Base-by-base conservation (phyloP, 805 yeast species). In the Candida ovalis region DNA sequence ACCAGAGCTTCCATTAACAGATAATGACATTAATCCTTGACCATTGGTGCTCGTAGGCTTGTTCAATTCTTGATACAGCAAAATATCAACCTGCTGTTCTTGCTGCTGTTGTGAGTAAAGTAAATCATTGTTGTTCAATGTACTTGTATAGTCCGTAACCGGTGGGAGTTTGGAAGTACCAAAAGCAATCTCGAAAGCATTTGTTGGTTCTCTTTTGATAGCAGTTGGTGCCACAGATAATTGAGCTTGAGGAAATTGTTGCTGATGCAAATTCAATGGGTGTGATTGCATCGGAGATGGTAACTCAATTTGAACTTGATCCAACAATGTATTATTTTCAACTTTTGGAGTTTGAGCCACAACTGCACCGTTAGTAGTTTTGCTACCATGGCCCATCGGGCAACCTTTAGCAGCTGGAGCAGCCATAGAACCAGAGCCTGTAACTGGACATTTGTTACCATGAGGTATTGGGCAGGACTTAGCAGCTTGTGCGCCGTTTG, bases 101-200 rank as follows among this genome's bases (percentile, higher is more conserved):
- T 44, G 46, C 18, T 47, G 52, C 23, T 42, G 46, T 24, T 53
- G 53, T 3, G 38, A 32, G 19, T 47, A 38, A n/a, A 52, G 24
- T 4, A 46, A 32, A 42, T 49, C 51, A 39, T 22, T 46, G 21
- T 40, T 40, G 23, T 44, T 40, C 30, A 44, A 18, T 24, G 48
- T 42, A 17, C 48, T 56, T 7, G 48, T 58, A 47, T 50, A 64
- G 51, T 66, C 70, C 8, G 70, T 66, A 32, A 66, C 70, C 3
- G 70, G 70, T 1, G 70, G 69, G 44, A 66, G 52, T 40, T 63
- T 65, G 3, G 69, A 62, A 2, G 69, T 65, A 51, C 70, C 70
- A 52, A 66, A 66, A 15, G 70, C 70, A 48, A 66, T 66, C 35
- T 64, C 69, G 48, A 66, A 66, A 3, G 70, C 70, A 48, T 57